These are phyloP conservation scores for Hypomyces perniciosus DNA, from an alignment of 2,329 filamentous ascomycete genomes.

Conservation along the genomic window DNA sequence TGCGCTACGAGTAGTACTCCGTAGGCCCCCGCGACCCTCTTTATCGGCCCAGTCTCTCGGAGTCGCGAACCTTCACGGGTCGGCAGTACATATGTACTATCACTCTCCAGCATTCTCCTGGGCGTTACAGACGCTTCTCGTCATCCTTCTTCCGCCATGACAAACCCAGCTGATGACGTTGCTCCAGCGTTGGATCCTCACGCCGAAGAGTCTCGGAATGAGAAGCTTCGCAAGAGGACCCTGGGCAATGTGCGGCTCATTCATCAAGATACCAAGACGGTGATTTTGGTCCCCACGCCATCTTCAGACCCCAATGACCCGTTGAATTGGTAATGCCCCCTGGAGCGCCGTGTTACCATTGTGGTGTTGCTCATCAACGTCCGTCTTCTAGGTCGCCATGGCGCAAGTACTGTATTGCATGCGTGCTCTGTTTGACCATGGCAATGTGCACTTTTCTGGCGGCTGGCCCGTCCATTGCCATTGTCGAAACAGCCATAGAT, in stretches of 20 bases:
- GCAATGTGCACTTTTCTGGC: conserved; percentile 52
- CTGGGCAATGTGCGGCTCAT: conserved; percentile 38
- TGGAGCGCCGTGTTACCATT: neutral
- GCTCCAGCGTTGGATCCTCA: conserved; percentile 11
- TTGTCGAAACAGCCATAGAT: conserved; percentile 39
- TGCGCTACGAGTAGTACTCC: no score
- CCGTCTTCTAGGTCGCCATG: conserved; percentile 31
- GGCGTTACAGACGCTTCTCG: neutral
- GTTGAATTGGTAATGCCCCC: conserved; percentile 43
- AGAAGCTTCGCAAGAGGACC: conserved; percentile 20
- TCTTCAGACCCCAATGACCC: conserved; percentile 48
- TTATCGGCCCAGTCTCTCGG: no score
- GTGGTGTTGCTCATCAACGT: conserved; percentile 6
- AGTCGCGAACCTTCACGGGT: no score
- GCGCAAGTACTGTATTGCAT: conserved; percentile 45
- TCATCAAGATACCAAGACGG: conserved; percentile 36
- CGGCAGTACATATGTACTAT: neutral
- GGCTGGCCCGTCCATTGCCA: conserved; percentile 48
- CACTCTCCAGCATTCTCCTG: neutral
- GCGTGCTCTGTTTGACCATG: conserved; percentile 46
- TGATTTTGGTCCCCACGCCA: conserved; percentile 46
- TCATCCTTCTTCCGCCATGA: conserved; percentile 1
- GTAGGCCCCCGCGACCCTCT: no score
- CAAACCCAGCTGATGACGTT: conserved; percentile 1
- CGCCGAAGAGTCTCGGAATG: conserved; percentile 4